A percentile compares a stretch with the other conserved stretches of the same genome.
phyloP scores from a whole-genome alignment of 2,329 filamentous ascomycete species.

The Aphanocladium album region DNA sequence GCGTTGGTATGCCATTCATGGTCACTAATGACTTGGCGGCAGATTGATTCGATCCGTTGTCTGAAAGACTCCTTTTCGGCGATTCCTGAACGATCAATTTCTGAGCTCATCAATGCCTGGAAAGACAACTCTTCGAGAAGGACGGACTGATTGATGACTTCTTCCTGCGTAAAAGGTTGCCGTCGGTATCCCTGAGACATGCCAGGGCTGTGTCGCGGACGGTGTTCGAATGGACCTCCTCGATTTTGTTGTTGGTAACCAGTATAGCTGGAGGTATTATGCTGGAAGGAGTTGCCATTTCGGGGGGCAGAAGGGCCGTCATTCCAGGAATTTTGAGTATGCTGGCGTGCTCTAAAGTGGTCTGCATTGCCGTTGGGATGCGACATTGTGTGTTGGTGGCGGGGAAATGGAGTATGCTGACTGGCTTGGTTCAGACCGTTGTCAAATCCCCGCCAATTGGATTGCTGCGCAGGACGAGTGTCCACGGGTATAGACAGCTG shows the following conservation, averaged over 20 bases:
- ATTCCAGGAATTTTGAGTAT: not conserved
- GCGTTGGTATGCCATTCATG: conserved; percentile 42
- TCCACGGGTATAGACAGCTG: conserved; percentile 54
- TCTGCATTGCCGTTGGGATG: conserved; percentile 2
- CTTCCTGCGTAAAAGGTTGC: conserved; percentile 36
- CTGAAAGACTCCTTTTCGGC: conserved; percentile 69
- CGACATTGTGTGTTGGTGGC: conserved; percentile 4
- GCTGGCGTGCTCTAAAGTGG: conserved; percentile 1
- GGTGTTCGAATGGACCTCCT: conserved; percentile 18
- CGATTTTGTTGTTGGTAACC: not conserved
- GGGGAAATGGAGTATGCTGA: not conserved
- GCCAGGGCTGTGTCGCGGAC: conserved; percentile 14
- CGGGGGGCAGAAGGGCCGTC: not conserved
- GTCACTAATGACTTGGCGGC: conserved; percentile 51
- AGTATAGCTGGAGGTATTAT: not conserved
- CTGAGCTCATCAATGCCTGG: conserved; percentile 45
- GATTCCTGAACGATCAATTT: conserved; percentile 60
- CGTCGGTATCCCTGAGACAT: conserved; percentile 21
- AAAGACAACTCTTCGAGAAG: conserved; percentile 46
- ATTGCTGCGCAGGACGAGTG: conserved; percentile 31
- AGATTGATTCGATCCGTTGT: conserved; percentile 57
- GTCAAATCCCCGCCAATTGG: conserved; percentile 24
- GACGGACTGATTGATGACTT: conserved; percentile 43
- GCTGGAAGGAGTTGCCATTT: not conserved
- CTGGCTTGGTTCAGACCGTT: conserved; percentile 18